phyloP scores from a whole-genome alignment of 345 rosid species.

The Laguncularia racemosa region DNA sequence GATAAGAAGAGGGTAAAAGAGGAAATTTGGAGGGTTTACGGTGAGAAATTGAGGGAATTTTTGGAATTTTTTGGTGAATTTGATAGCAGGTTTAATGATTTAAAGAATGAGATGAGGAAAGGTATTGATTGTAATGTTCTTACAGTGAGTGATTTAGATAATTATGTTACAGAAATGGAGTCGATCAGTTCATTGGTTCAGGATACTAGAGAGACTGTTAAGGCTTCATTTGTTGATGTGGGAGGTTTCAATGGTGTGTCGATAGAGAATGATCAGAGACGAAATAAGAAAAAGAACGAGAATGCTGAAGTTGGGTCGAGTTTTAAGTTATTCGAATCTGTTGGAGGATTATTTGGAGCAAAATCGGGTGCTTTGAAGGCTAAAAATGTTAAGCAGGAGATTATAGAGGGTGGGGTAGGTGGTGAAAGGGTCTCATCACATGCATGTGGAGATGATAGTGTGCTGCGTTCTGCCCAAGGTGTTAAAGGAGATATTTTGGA shows the following conservation, averaged over 20 bases:
- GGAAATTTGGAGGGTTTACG: constrained; percentile 22
- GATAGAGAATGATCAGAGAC: constrained; percentile 24
- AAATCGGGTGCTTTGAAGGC: constrained; percentile 24
- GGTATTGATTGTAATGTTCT: constrained; percentile 41
- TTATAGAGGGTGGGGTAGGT: constrained; percentile 7
- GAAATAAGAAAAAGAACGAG: constrained; percentile 30
- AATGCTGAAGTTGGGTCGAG: constrained; percentile 18
- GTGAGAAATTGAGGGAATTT: constrained; percentile 30
- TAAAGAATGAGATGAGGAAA: constrained; percentile 32
- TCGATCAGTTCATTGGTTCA: constrained; percentile 29
- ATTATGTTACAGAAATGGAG: constrained; percentile 32
- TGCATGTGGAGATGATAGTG: constrained; percentile 10
- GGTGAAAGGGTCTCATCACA: constrained; percentile 17
- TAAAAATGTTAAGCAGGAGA: constrained; percentile 28
- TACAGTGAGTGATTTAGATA: constrained; percentile 31
- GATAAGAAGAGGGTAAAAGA: constrained; percentile 31
- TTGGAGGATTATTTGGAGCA: constrained; percentile 34
- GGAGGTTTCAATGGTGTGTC: constrained; percentile 15
- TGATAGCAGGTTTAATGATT: constrained; percentile 26
- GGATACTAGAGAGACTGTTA: constrained; percentile 26
- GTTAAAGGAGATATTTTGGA: constrained; percentile 6
- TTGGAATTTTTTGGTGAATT: constrained; percentile 38
- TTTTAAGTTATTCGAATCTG: constrained; percentile 21
- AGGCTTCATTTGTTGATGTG: constrained; percentile 16
- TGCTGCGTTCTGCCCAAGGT: constrained; percentile 3